A percentile compares a stretch with the other conserved stretches of the same genome.
phyloP scores from a whole-genome alignment of 2,329 filamentous ascomycete species.

The Aspergillus sojae region DNA sequence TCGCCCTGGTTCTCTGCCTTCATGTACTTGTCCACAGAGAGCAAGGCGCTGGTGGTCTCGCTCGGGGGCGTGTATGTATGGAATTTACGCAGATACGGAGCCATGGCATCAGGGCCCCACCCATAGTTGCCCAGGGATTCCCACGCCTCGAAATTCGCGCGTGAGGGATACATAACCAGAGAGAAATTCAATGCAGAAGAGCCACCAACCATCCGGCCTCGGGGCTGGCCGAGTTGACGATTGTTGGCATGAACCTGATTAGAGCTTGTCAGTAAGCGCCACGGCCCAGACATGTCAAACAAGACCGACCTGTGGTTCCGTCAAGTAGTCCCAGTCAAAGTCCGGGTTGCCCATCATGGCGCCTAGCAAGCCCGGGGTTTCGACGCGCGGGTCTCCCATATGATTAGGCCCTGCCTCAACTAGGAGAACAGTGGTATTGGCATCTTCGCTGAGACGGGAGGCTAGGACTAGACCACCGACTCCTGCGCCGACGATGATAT shows the following conservation, averaged over 20 bases:
- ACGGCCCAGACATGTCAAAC: not conserved
- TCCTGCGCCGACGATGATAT: conserved; percentile 28
- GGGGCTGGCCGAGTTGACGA: conserved; percentile 46
- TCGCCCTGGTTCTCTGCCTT: conserved; percentile 19
- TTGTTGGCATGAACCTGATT: conserved; percentile 36
- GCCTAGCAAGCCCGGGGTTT: conserved; percentile 25
- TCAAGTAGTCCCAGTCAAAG: conserved; percentile 32
- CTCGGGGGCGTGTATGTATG: conserved; percentile 30
- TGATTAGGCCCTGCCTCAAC: conserved; percentile 32
- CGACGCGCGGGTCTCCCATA: conserved; percentile 26
- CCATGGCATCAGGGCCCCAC: conserved; percentile 48
- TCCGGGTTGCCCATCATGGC: conserved; percentile 25
- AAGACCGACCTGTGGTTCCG: conserved; percentile 26
- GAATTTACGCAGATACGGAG: conserved; percentile 55
- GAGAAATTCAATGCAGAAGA: conserved; percentile 51
- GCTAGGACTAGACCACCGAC: conserved; percentile 36
- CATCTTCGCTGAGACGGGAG: conserved; percentile 33
- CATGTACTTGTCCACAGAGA: conserved; percentile 22
- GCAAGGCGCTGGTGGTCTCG: conserved; percentile 15
- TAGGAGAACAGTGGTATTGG: conserved; percentile 27
- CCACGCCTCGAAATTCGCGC: conserved; percentile 51
- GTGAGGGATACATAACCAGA: conserved; percentile 20
- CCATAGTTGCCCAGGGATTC: conserved; percentile 47
- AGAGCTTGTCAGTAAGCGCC: not conserved
- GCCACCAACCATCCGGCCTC: conserved; percentile 55